phyloP scores from a whole-genome alignment of 495 filamentous ascomycete genomes.

The Podospora pseudoanserina region DNA sequence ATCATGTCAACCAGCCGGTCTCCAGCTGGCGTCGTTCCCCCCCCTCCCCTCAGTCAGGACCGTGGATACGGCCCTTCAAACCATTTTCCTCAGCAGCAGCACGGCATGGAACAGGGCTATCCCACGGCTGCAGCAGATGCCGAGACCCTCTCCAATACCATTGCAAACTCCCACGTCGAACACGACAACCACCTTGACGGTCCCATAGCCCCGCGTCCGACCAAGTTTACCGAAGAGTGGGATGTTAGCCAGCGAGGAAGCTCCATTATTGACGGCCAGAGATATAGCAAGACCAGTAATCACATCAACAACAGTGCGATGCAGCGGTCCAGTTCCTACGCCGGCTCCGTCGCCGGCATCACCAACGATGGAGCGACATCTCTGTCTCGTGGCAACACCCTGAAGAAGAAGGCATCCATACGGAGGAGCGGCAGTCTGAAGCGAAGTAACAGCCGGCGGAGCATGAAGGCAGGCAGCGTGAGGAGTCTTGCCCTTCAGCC shows the following conservation, averaged over 20 bases:
- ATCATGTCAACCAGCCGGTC: slow-evolving; percentile 27
- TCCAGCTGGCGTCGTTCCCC: slow-evolving; percentile 17
- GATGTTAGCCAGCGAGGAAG: slow-evolving; percentile 63
- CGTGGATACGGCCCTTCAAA: slow-evolving; percentile 15
- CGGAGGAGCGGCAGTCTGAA: slow-evolving; percentile 69
- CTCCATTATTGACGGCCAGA: slow-evolving; percentile 51
- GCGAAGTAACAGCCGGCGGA: slow-evolving; percentile 71
- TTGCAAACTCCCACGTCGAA: slow-evolving; percentile 40
- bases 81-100: slow-evolving; percentile 26
- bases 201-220: slow-evolving; percentile 27
- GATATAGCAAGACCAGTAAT: not conserved
- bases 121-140: slow-evolving; percentile 29
- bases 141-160: slow-evolving; percentile 42
- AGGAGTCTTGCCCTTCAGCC: slow-evolving; percentile 65
- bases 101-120: slow-evolving; percentile 10
- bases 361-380: slow-evolving; percentile 32
- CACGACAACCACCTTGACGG: slow-evolving; percentile 25
- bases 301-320: slow-evolving; percentile 35
- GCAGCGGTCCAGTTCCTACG: slow-evolving; percentile 43
- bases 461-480: slow-evolving; percentile 76
- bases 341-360: slow-evolving; percentile 38
- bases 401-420: slow-evolving; percentile 82
- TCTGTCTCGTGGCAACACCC: slow-evolving; percentile 68
- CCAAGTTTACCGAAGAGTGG: slow-evolving; percentile 68
- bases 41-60: slow-evolving; percentile 17